Evolutionary conservation across 2,329 filamentous ascomycete species (phyloP).

Genomic region (Clonostachys byssicola): DNA sequence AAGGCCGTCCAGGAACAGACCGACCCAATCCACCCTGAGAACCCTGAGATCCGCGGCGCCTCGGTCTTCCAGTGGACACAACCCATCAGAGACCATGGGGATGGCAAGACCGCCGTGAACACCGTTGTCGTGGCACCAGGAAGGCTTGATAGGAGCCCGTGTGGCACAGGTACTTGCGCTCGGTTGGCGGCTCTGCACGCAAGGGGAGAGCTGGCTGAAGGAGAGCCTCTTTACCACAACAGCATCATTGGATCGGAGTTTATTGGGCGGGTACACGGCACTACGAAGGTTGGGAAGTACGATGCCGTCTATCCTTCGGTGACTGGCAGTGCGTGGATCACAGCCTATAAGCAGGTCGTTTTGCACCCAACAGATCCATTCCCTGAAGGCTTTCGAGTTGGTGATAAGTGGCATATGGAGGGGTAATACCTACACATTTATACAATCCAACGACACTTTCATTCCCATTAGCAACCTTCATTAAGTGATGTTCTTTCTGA

Average conservation of each 20-base stretch:
- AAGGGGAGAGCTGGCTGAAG: slow-evolving; percentile 23
- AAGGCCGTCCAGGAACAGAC: slow-evolving; percentile 23
- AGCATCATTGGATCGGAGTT: slow-evolving; percentile 37
- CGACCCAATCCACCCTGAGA: slow-evolving; percentile 35
- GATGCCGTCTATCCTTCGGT: slow-evolving; percentile 28
- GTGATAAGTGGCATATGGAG: background rate
- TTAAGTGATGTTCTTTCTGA: no score
- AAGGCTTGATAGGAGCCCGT: slow-evolving; percentile 35
- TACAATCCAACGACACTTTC: no score
- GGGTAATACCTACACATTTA: no score
- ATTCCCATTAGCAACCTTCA: no score
- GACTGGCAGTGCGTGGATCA: slow-evolving; percentile 35
- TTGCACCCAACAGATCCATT: slow-evolving; percentile 33
- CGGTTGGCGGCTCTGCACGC: slow-evolving; percentile 34
- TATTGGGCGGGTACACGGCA: slow-evolving; percentile 23
- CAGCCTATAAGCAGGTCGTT: slow-evolving; percentile 28
- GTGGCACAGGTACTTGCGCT: slow-evolving; percentile 35
- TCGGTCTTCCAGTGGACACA: slow-evolving; percentile 32
- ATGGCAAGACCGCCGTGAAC: slow-evolving; percentile 12
- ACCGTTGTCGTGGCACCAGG: slow-evolving; percentile 34
- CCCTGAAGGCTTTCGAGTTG: slow-evolving; percentile 21
- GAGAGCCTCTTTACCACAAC: slow-evolving; percentile 24
- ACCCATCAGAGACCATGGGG: slow-evolving; percentile 14
- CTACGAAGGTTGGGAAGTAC: slow-evolving; percentile 24
- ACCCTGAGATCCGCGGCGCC: slow-evolving; percentile 31